Evolutionary conservation across 2,329 filamentous ascomycete genomes (phyloP).

Genomic region (Orbilia oligospora): DNA sequence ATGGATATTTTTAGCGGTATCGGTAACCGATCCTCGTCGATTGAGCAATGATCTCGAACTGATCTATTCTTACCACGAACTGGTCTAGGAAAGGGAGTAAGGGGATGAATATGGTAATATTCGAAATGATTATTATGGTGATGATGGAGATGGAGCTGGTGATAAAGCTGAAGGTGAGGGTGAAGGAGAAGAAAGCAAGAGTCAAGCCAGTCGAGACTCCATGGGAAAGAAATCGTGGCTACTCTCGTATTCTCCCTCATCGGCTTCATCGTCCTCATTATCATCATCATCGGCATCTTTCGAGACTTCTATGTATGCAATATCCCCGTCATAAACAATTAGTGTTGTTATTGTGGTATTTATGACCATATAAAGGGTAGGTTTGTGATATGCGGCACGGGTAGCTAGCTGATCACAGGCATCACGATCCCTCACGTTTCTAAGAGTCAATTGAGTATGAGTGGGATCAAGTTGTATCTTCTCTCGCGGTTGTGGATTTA

Average conservation of each 20-base stretch:
- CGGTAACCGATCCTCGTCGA: too few species aligned
- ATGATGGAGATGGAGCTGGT: neutral
- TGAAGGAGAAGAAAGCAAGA: neutral
- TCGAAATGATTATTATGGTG: neutral
- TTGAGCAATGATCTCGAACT: neutral
- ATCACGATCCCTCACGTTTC: too few species aligned
- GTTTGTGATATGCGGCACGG: neutral
- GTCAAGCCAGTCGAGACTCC: neutral
- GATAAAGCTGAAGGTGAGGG: too few species aligned
- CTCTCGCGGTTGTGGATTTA: too few species aligned
- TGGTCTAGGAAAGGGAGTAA: neutral
- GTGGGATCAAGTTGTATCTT: too few species aligned
- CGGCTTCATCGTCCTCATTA: neutral
- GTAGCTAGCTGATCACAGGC: too few species aligned
- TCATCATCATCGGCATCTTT: neutral
- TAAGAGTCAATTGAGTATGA: too few species aligned
- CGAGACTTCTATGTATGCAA: neutral
- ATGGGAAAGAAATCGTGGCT: neutral
- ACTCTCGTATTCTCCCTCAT: neutral
- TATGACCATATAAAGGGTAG: neutral
- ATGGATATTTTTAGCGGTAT: too few species aligned
- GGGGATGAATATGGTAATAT: neutral
- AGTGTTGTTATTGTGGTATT: neutral
- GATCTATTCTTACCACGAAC: neutral
- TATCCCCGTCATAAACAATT: neutral